Percentiles rank a stretch among this genome's conserved stretches.
These are phyloP conservation scores for Aureobasidium sp. DNA, from an alignment of 2,329 filamentous ascomycete species.

Conservation along the genomic window DNA sequence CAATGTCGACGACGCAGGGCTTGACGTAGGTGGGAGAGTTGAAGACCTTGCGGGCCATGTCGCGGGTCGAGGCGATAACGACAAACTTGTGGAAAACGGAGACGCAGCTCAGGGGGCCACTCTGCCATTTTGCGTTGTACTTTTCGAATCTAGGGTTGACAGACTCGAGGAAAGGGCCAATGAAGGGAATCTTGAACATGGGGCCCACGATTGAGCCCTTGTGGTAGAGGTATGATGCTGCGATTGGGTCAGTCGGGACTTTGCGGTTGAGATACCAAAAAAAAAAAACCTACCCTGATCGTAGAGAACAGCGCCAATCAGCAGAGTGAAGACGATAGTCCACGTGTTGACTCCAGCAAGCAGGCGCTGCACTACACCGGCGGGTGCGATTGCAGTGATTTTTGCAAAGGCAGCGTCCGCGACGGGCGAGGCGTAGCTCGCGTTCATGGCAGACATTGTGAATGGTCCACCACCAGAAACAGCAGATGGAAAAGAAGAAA, in stretches of 20 bases:
- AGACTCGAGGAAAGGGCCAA: constrained; percentile 92
- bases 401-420: constrained; percentile 55
- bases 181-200: constrained; percentile 43
- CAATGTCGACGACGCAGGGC: constrained; percentile 91
- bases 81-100: constrained; percentile 99
- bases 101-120: constrained; percentile 88
- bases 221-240: constrained; percentile 41
- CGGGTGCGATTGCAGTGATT: constrained; percentile 38
- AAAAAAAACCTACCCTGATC: constrained; percentile 68
- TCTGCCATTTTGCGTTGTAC: constrained; percentile 89
- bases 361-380: constrained; percentile 47
- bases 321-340: constrained; percentile 62
- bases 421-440: constrained; percentile 62
- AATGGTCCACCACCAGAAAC: not conserved
- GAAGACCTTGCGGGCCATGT: constrained; percentile 94
- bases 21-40: constrained; percentile 90
- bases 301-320: constrained; percentile 69
- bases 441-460: constrained; percentile 41
- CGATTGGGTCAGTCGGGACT: constrained; percentile 18
- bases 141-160: constrained; percentile 85
- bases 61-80: constrained; percentile 88
- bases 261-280: too few species aligned
- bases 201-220: constrained; percentile 43
- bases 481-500: not conserved
- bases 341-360: constrained; percentile 55